Percentiles rank a stretch among this genome's conserved stretches.
These are phyloP conservation scores for Cajanus cajan DNA, from an alignment of 306 rosid species.

Conservation along the genomic window DNA sequence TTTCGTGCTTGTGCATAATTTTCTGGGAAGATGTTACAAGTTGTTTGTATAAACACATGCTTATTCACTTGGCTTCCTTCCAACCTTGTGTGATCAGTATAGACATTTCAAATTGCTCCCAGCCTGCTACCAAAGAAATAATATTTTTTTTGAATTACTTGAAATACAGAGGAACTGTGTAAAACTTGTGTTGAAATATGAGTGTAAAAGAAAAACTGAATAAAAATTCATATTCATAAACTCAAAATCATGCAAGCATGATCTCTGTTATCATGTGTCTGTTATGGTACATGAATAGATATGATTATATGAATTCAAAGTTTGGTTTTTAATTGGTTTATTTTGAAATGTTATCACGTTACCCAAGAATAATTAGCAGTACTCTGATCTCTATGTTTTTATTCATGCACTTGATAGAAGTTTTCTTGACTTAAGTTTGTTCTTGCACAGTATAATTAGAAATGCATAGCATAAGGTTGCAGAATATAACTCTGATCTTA, in stretches of 20 bases:
- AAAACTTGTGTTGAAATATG: neutral
- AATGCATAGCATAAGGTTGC: constrained; percentile 16
- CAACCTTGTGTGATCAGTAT: neutral
- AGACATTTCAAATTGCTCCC: neutral
- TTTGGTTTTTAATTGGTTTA: neutral
- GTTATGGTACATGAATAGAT: neutral
- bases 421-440: neutral
- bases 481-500: constrained; percentile 15
- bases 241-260: neutral
- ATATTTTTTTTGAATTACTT: neutral
- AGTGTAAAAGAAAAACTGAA: neutral
- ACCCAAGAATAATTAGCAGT: neutral
- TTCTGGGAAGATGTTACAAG: too few species aligned
- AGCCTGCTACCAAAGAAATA: neutral
- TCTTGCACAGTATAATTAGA: neutral
- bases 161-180: constrained; percentile 1
- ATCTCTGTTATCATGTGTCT: neutral
- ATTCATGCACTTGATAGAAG: neutral
- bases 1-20: constrained; percentile 10
- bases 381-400: neutral
- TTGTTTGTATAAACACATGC: neutral
- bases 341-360: neutral
- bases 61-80: neutral
- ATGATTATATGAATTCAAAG: neutral
- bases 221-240: neutral